Conservation (phyloP, 2,329 filamentous ascomycete species). For the Colletotrichum plurivorum region DNA sequence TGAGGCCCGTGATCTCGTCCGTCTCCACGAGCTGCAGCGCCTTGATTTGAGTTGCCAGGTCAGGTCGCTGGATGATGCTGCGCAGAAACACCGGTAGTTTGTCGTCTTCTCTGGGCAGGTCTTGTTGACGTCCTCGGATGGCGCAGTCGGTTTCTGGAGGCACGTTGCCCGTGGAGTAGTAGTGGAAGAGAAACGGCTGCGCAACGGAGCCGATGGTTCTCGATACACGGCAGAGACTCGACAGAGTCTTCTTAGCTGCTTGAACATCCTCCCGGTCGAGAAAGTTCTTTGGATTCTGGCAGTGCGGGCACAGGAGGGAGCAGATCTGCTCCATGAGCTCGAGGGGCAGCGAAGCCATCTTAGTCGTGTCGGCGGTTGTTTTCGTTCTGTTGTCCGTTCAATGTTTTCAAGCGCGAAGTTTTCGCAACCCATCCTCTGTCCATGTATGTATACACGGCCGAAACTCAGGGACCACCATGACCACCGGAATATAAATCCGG, state of each 20-base stretch:
- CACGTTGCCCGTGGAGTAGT: slow-evolving; percentile 15
- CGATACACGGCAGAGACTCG: slow-evolving; percentile 24
- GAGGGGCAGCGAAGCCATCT: slow-evolving; percentile 26
- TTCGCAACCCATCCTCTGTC: too few relatives aligned
- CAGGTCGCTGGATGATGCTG: slow-evolving; percentile 20
- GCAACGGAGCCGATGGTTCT: slow-evolving; percentile 22
- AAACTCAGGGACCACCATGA: background rate
- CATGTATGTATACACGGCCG: background rate
- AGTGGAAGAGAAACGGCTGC: slow-evolving; percentile 33
- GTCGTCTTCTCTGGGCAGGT: background rate
- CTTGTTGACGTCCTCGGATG: background rate
- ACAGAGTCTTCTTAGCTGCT: background rate
- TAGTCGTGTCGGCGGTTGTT: background rate
- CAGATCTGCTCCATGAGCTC: slow-evolving; percentile 33
- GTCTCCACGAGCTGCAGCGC: slow-evolving; percentile 25
- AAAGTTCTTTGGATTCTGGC: background rate
- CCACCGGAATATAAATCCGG: background rate
- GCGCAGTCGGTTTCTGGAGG: background rate
- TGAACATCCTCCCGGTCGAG: background rate
- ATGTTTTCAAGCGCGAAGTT: too few relatives aligned
- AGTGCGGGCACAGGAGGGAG: slow-evolving; percentile 22
- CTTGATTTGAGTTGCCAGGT: slow-evolving; percentile 9
- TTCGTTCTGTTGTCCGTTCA: background rate
- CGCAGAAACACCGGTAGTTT: slow-evolving; percentile 16
- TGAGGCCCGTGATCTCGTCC: slow-evolving; percentile 16